Percentiles rank a stretch among this genome's conserved stretches.
phyloP scores from a whole-genome alignment of 2,329 filamentous ascomycete genomes.

The Phialemoniopsis sp. region DNA sequence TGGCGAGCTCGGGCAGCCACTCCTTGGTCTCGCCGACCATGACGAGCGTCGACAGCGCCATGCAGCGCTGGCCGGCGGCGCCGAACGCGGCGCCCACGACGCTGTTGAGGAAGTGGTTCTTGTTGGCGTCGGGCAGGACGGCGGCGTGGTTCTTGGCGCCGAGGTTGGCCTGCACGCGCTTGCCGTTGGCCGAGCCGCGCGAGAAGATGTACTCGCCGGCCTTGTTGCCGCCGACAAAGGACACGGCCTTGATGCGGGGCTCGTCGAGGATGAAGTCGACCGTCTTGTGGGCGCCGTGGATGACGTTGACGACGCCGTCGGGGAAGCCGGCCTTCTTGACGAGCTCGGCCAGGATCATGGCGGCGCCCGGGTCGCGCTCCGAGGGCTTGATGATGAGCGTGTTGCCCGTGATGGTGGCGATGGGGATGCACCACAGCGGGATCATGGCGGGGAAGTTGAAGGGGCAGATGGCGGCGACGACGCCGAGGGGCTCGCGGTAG shows the following conservation, averaged over 20 bases:
- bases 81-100: slow-evolving; percentile 82
- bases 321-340: slow-evolving; percentile 78
- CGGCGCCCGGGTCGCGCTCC: slow-evolving; percentile 77
- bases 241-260: slow-evolving; percentile 79
- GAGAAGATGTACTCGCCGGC: slow-evolving; percentile 83
- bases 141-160: slow-evolving; percentile 88
- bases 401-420: slow-evolving; percentile 80
- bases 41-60: slow-evolving; percentile 80
- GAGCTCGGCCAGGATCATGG: slow-evolving; percentile 81
- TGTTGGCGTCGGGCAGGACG: slow-evolving; percentile 81
- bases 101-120: slow-evolving; percentile 83
- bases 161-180: slow-evolving; percentile 83
- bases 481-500: slow-evolving; percentile 77
- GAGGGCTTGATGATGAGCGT: slow-evolving; percentile 83
- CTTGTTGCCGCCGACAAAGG: slow-evolving; percentile 84
- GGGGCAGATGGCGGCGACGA: slow-evolving; percentile 80
- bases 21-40: slow-evolving; percentile 82
- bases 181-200: slow-evolving; percentile 77
- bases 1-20: slow-evolving; percentile 75
- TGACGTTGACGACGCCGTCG: slow-evolving; percentile 75
- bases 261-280: slow-evolving; percentile 86
- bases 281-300: slow-evolving; percentile 75
- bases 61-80: slow-evolving; percentile 80
- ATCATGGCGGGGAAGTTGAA: slow-evolving; percentile 95
- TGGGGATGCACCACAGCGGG: slow-evolving; percentile 84